phyloP scores from a whole-genome alignment of 352 stramenopile genomes.

The Pythium myriotylum region DNA sequence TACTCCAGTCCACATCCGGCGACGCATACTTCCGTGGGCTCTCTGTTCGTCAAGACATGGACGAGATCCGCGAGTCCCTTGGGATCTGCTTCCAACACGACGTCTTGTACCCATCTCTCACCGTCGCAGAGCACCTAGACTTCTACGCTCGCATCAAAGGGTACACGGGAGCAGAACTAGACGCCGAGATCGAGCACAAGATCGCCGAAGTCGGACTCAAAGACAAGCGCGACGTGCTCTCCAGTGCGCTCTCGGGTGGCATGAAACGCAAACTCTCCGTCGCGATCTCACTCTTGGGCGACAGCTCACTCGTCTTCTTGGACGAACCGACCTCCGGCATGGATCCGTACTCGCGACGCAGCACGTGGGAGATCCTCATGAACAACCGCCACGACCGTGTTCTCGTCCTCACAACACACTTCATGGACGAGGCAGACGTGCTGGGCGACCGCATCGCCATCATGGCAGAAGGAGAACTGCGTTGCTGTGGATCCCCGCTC shows the following conservation, averaged over 20 bases:
- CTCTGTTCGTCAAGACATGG: slow-evolving; percentile 48
- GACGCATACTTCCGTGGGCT: slow-evolving; percentile 38
- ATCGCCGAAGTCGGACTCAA: slow-evolving; percentile 44
- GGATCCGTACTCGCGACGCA: slow-evolving; percentile 63
- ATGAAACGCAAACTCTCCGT: slow-evolving; percentile 88
- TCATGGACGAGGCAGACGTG: slow-evolving; percentile 60
- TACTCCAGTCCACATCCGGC: slow-evolving; percentile 33
- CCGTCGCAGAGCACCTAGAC: slow-evolving; percentile 52
- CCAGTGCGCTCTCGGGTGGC: slow-evolving; percentile 57
- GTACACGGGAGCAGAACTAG: slow-evolving; percentile 22
- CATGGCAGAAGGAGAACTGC: slow-evolving; percentile 63
- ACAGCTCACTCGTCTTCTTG: slow-evolving; percentile 32
- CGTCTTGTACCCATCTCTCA: slow-evolving; percentile 58
- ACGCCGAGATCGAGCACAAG: slow-evolving; percentile 25
- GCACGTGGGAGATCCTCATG: slow-evolving; percentile 81
- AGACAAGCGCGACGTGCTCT: slow-evolving; percentile 40
- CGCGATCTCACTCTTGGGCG: slow-evolving; percentile 77
- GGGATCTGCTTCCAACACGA: slow-evolving; percentile 45
- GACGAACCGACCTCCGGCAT: slow-evolving; percentile 31
- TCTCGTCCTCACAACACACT: slow-evolving; percentile 67
- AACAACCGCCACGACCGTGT: slow-evolving; percentile 45
- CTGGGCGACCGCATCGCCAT: slow-evolving; percentile 72
- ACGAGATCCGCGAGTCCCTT: slow-evolving; percentile 52
- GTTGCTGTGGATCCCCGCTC: slow-evolving; percentile 40
- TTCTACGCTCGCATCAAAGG: slow-evolving; percentile 53